Conservation (phyloP, 768 basidiomycete genomes). For the Xerocomellus intermedius region DNA sequence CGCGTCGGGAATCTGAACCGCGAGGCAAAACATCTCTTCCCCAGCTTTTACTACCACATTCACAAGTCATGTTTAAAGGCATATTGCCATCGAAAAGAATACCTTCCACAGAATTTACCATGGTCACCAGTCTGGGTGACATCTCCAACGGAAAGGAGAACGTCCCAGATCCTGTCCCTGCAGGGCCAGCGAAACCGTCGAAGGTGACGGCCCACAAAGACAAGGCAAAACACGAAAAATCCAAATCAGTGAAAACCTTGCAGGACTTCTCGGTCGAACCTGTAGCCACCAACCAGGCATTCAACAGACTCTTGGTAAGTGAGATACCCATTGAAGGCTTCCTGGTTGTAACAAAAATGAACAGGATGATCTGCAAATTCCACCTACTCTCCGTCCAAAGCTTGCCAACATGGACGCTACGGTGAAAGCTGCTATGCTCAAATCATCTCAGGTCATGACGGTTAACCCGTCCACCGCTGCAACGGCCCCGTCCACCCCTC, state of each 20-base stretch:
- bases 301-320: conserved; percentile 78
- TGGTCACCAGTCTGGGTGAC: conserved; percentile 57
- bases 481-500: conserved; percentile 44
- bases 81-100: conserved; percentile 71
- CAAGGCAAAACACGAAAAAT: conserved; percentile 41
- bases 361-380: conserved; percentile 90
- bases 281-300: conserved; percentile 60
- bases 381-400: conserved; percentile 71
- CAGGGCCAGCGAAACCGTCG: conserved; percentile 30
- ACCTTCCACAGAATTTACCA: conserved; percentile 68
- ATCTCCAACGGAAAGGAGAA: conserved; percentile 67
- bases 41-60: conserved; percentile 1
- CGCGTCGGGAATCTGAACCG: conserved; percentile 35
- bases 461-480: conserved; percentile 36
- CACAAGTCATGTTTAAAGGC: conserved; percentile 68
- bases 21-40: conserved; percentile 8
- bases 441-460: conserved; percentile 70
- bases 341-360: conserved; percentile 2
- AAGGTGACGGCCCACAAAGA: conserved; percentile 22
- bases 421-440: conserved; percentile 90
- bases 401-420: conserved; percentile 77
- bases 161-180: conserved; percentile 43
- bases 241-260: conserved; percentile 42
- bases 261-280: conserved; percentile 37
- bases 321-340: neutral